Base-by-base conservation (phyloP, 805 yeast species). In the Metschnikowia continentalis region DNA sequence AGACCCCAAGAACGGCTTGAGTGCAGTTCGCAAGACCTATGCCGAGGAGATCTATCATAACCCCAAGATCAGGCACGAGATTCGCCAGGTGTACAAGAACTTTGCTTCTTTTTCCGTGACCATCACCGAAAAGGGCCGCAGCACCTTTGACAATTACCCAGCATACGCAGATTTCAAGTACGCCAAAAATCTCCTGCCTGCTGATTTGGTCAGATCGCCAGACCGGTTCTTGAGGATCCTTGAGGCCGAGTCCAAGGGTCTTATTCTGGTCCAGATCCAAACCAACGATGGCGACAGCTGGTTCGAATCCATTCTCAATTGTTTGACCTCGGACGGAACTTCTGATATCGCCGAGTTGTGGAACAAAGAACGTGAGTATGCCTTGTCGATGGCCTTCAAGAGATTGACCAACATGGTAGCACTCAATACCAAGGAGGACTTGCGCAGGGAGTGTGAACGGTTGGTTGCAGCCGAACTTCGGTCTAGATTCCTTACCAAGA, bases 161-260 rank as follows among this genome's bases (percentile, higher is more conserved):
- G 86, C 90, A 2, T 91, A 84, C 61, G 90, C 88, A 52, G 96
- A 90, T 62, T 84, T 94, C 71, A 94, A 94, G 64, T 94, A 94
- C 68, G 95, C 97, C 20, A 78, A 82, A 50, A 88, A 90, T 68
- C 80, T 94, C 64, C 77, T 88, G 2, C 84, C 91, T 14, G 78
- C 79, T n/a, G 90, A 90, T 51, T 81, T 94, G 61, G 77, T 81
- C 6, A 74, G 74, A 36, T 76, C 81, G 50, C 98, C 99, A 1
- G 96, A 90, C 59, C 71, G 86, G 38, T 89, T 87, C 59, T 74
- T 94, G 61, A 80, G 95, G 61, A 94, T 94, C 96, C 70, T 91
- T 46, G 91, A 87, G 62, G 99, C 98, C 2, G 99, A 94, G 65
- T 68, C 82, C 5, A 76, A 81, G 56, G 95, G 96, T 32, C 78